Evolutionary conservation across 352 stramenopile genomes (phyloP), one percentile per base, ranked within the genome.

Genomic region (Phytophthora boehmeriae): DNA sequence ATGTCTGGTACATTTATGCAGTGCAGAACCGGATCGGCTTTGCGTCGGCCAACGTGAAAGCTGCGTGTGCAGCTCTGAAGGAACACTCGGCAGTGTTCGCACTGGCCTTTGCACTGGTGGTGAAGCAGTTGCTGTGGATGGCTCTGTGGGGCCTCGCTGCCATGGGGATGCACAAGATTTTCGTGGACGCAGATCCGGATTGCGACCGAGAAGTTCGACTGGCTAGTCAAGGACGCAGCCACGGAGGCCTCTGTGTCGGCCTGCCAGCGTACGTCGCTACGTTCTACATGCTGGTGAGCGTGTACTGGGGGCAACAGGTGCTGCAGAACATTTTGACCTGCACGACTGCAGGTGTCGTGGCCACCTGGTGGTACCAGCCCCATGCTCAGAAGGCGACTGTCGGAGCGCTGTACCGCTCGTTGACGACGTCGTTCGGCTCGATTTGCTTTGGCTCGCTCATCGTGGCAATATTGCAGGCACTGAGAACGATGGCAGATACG

Each of bases 361-460:
- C 87, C 5, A 88, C 83, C 1, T 95, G 85, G 83, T 95, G 87
- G 87, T 95, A 93, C 71, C 80, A 93, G 59, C 73, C 81, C 8
- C 56, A 83, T 52, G 49, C 73, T 4, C 68, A 84, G 59, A 80
- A 75, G 32, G 83, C 76, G 13, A 90, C 84, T 4, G 55, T 82
- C 16, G 80, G 83, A 49, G 80, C 87, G 46, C 73, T 93, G 16
- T 92, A 93, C 63, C 83, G 87, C 39, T 93, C 87, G 39, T 36
- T 95, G 47, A 93, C 84, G 45, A 88, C 84, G 55, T 88, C 76
- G 23, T 90, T 93, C 44, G 84, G 84, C 8, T 90, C 80, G 16
- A 93, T 93, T 62, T 91, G 82, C 70, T 90, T 93, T 53, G 89
- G 89, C 1, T 96, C 88, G 16, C 65, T 97, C 19, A 86, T 97